Evolutionary conservation across 148 eudicot species (phyloP).

Genomic region (Rhododendron williamsianum): DNA sequence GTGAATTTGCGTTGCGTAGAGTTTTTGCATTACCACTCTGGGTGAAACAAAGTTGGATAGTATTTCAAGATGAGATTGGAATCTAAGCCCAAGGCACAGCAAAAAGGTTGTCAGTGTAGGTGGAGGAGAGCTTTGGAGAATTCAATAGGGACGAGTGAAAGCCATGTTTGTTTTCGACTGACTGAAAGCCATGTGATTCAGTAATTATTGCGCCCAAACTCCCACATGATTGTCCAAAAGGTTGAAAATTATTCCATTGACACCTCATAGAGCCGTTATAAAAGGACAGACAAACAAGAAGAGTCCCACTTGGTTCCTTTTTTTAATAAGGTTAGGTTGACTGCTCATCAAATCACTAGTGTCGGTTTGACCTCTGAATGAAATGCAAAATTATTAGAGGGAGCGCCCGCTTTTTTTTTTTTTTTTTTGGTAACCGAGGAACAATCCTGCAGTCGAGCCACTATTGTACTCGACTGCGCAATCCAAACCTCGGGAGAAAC

Average conservation of each 20-base stretch:
- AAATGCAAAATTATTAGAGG: background rate
- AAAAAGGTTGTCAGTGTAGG: background rate
- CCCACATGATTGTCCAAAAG: background rate
- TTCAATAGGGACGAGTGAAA: background rate
- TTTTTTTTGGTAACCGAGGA: too few relatives aligned
- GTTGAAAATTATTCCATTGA: background rate
- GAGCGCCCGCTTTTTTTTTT: too few relatives aligned
- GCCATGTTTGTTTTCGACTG: background rate
- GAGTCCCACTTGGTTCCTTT: background rate
- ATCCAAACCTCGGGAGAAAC: too few relatives aligned
- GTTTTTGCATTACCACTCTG: too few relatives aligned
- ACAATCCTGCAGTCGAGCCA: too few relatives aligned
- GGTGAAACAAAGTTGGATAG: too few relatives aligned
- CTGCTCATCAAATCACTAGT: background rate
- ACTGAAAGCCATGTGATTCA: conserved; percentile 9
- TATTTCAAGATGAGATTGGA: background rate
- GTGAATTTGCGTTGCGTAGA: too few relatives aligned
- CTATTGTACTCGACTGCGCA: too few relatives aligned
- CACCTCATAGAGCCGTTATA: conserved; percentile 19
- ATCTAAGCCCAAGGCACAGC: background rate
- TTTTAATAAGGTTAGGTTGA: background rate
- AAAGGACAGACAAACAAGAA: background rate
- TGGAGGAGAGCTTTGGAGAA: background rate
- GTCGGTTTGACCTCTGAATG: background rate
- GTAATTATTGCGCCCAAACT: background rate